Conservation (phyloP, 2,329 filamentous ascomycete species). For the Lasiodiplodia sp. region DNA sequence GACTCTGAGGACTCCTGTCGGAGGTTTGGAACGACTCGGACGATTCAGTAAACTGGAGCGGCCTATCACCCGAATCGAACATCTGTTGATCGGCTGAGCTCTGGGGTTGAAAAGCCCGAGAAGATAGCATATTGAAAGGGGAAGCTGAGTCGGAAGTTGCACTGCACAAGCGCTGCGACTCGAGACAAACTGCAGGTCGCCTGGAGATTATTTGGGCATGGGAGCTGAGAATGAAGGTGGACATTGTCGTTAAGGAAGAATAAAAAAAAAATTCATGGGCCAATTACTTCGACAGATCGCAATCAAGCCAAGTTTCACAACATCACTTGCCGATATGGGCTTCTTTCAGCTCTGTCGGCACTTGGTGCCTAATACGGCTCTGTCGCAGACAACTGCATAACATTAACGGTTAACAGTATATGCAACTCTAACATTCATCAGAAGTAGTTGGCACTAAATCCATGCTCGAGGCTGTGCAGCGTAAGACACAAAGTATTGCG, state of each 20-base stretch:
- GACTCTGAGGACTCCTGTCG: neutral
- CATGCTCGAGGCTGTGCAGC: neutral
- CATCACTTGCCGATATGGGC: too few relatives aligned
- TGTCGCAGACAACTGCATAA: neutral
- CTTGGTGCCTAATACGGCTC: neutral
- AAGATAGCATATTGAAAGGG: neutral
- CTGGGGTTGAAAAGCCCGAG: neutral
- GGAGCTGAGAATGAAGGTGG: neutral
- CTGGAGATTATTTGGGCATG: neutral
- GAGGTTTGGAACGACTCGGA: neutral
- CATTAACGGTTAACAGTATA: neutral
- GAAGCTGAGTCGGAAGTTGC: neutral
- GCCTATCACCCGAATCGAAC: neutral
- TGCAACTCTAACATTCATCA: neutral
- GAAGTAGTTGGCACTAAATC: neutral
- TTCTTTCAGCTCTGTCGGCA: neutral
- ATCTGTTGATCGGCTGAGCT: neutral
- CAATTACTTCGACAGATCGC: neutral
- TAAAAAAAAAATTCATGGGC: neutral
- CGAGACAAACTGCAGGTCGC: too few relatives aligned
- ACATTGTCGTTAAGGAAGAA: neutral
- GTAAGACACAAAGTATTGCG: neutral
- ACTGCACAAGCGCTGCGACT: too few relatives aligned
- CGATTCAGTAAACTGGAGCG: neutral
- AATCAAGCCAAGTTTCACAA: neutral